These are phyloP conservation scores for Naganishia sp. DNA, from an alignment of 1,284 basidiomycete genomes.

Conservation along the genomic window DNA sequence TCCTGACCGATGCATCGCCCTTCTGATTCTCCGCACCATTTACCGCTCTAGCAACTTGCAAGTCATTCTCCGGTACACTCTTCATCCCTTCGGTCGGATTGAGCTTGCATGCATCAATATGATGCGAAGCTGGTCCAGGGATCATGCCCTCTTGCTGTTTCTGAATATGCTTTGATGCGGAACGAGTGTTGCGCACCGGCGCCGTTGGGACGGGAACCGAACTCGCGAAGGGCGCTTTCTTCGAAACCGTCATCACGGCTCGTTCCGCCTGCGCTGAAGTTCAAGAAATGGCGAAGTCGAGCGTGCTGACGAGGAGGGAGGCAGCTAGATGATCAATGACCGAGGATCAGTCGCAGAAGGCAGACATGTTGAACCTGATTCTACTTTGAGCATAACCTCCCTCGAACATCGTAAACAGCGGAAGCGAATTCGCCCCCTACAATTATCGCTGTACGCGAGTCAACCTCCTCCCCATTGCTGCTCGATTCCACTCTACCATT, in stretches of 20 bases:
- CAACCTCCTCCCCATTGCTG: too few relatives aligned
- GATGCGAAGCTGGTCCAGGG: too few relatives aligned
- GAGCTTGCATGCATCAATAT: too few relatives aligned
- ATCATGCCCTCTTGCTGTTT: not conserved
- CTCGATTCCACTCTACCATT: too few relatives aligned
- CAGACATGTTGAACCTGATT: not conserved
- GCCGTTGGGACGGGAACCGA: not conserved
- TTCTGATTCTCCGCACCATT: too few relatives aligned
- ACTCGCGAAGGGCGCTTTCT: not conserved
- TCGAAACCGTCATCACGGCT: not conserved
- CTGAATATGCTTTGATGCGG: not conserved
- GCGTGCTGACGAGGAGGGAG: not conserved
- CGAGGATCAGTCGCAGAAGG: not conserved
- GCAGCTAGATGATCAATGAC: not conserved
- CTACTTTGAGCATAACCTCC: not conserved
- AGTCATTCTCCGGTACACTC: too few relatives aligned
- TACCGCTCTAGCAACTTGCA: too few relatives aligned
- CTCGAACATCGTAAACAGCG: conserved; percentile 16
- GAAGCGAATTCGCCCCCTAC: not conserved
- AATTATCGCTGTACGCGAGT: not conserved
- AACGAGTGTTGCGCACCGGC: not conserved
- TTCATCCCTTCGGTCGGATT: too few relatives aligned
- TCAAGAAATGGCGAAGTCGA: not conserved
- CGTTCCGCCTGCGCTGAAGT: not conserved
- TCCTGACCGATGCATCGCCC: too few relatives aligned